A percentile compares a stretch with the other conserved stretches of the same genome.
Conservation (phyloP, 2,329 filamentous ascomycete genomes). For the Colletotrichum aenigma region DNA sequence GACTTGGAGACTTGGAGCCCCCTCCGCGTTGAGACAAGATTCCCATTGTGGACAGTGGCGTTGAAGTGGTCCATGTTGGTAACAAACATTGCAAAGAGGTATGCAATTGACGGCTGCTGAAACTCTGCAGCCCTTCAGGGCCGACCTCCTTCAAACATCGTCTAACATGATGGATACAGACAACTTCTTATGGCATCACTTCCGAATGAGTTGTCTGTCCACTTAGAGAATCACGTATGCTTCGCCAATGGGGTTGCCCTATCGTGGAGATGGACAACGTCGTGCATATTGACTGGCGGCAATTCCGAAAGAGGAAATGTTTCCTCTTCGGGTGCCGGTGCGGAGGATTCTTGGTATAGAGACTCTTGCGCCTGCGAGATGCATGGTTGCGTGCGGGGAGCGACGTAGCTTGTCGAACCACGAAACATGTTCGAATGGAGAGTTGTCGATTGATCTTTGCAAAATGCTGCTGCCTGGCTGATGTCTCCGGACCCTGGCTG, state of each 20-base stretch:
- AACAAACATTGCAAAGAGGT: background rate
- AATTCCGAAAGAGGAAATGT: background rate
- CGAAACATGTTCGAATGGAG: background rate
- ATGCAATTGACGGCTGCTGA: background rate
- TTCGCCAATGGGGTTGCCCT: background rate
- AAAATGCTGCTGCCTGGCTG: background rate
- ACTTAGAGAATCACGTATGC: background rate
- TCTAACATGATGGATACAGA: background rate
- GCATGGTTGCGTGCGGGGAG: background rate
- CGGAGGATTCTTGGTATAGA: background rate
- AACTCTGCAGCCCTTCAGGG: background rate
- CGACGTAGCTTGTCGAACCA: background rate
- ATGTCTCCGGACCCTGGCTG: background rate
- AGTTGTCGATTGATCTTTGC: background rate
- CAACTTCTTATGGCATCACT: slow-evolving; percentile 1
- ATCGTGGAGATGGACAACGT: background rate
- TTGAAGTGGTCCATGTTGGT: slow-evolving; percentile 42
- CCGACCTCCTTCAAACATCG: background rate
- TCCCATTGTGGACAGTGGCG: slow-evolving; percentile 37
- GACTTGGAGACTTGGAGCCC: slow-evolving; percentile 44
- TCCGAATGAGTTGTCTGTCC: background rate
- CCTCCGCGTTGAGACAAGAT: slow-evolving; percentile 39
- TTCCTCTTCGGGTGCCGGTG: background rate
- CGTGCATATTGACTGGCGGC: background rate
- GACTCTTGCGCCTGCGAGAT: background rate